Conservation (phyloP, 176 grass and related monocot species). For the Avena eriantha region DNA sequence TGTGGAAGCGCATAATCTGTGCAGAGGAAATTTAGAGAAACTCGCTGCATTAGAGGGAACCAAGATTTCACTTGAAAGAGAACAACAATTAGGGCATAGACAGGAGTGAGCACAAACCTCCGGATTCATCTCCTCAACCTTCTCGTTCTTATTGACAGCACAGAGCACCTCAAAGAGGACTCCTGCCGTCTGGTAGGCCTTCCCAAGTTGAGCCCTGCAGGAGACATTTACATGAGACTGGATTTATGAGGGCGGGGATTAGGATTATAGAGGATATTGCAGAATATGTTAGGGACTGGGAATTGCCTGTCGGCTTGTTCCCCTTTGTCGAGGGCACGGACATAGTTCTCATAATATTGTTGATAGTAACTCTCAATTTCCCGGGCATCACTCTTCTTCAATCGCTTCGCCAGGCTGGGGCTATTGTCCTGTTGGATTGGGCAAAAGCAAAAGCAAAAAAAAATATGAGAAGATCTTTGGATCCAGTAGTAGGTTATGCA, state of each 20-base stretch:
- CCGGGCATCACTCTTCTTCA: conserved; percentile 89
- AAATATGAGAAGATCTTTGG: background rate
- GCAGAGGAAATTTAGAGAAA: conserved; percentile 35
- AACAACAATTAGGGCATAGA: conserved; percentile 11
- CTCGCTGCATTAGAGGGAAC: conserved; percentile 36
- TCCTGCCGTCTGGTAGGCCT: conserved; percentile 91
- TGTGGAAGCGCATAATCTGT: conserved; percentile 80
- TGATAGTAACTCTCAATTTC: conserved; percentile 99
- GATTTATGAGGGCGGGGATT: background rate
- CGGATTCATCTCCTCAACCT: conserved; percentile 88
- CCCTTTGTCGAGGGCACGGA: conserved; percentile 82
- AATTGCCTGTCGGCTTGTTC: conserved; percentile 92
- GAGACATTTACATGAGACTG: conserved; percentile 5
- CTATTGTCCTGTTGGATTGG: conserved; percentile 73
- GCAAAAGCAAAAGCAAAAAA: background rate
- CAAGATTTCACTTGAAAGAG: conserved; percentile 31
- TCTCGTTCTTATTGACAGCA: conserved; percentile 91
- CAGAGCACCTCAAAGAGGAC: conserved; percentile 96
- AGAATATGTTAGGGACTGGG: conserved; percentile 1
- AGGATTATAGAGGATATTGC: conserved; percentile 20
- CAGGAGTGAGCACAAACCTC: conserved; percentile 59
- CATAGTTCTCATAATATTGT: conserved; percentile 94
- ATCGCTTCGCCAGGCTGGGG: conserved; percentile 73
- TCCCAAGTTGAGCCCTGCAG: conserved; percentile 80
- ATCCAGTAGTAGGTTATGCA: conserved; percentile 18